Evolutionary conservation across 345 rosid genomes (phyloP), one percentile per base, ranked within the genome.

Genomic region (Balakata baccata): DNA sequence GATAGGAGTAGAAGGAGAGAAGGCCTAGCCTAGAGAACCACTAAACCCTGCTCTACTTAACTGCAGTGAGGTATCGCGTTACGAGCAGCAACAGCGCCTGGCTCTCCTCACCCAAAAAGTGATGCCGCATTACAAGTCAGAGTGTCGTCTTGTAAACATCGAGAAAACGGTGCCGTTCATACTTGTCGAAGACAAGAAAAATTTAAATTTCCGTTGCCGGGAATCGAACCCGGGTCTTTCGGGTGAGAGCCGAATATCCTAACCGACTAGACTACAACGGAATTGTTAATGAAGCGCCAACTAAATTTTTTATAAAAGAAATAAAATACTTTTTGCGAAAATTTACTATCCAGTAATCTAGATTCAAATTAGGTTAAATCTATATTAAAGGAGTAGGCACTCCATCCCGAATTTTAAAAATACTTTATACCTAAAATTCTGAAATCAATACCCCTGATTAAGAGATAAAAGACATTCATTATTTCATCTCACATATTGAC

Each of bases 211-310:
- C 90, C 88, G 87, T 81, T 86, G 89, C 89, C 88, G 88, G 88
- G 91, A 88, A 69, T 86, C 64, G 84, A 89, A 89, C 87, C 88
- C 86, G 87, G 85, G 90, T 85, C 92, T 79, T 80, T 86, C 85
- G 85, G 85, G 87, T 86, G 96, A 88, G 87, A 90, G 90, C 91
- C 91, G 86, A 87, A 83, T 87, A 89, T 89, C 90, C 90, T 85
- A 79, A 86, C 91, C 93, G 78, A 45, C 93, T 85, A 84, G 89
- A 83, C 81, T 75, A 75, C 84, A 83, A 83, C 77, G 82, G 82
- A 74, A n/a, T n/a, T n/a, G n/a, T n/a, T 10, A n/a, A n/a, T n/a
- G n/a, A n/a, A n/a, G n/a, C n/a, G n/a, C n/a, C n/a, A n/a, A n/a
- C n/a, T n/a, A n/a, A n/a, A n/a, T n/a, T n/a, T n/a, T n/a, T n/a